Evolutionary conservation across 2,329 filamentous ascomycete species (phyloP), one percentile per base, ranked within the genome.

Genomic region (Sporothrix brasiliensis): DNA sequence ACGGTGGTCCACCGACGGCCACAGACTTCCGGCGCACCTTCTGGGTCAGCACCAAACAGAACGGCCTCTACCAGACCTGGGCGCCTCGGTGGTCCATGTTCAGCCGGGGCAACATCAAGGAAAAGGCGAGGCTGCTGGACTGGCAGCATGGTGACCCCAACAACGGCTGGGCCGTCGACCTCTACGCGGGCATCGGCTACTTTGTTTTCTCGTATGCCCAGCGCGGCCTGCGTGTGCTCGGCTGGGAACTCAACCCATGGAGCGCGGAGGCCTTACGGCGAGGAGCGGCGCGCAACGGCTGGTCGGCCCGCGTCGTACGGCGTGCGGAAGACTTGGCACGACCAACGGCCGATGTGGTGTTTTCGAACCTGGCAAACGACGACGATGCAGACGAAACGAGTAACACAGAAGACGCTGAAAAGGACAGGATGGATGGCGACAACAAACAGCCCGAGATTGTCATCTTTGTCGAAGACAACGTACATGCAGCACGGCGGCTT

Each of bases 41-140:
- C 73, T 98, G 94, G 94, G 91, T 91, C 0, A 86, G 85, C 14
- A 89, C 91, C 4, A 87, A 85, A 68, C 93, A 97, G 78, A 92
- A 93, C 76, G 91, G 90, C 2, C 91, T 98, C 71, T 80, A 83
- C 49, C 94, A 98, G 81, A 89, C 86, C 1, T 98, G 94, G 94
- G 91, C 93, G 0, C 94, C 94, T 16, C 81, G 89, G 0, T 94
- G 93, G 84, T 97, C 93, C 34, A 97, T 97, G 94, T 98, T 98
- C 79, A 93, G 91, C 73, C 87, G 93, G 1, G 94, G 94, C 3
- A 98, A 97, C 79, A 84, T 97, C 71, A 91, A 89, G 67, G 94
- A 98, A 80, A 98, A 97, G 78, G 89, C 91, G 0, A 84, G 94
- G 14, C 80, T 97, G 1, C 79, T 97, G 4, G 78, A 76, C 0